A percentile compares a stretch with the other conserved stretches of the same genome.
These are phyloP conservation scores for Reticulascus tulasneorum DNA, from an alignment of 2,329 filamentous ascomycete species.

Conservation along the genomic window DNA sequence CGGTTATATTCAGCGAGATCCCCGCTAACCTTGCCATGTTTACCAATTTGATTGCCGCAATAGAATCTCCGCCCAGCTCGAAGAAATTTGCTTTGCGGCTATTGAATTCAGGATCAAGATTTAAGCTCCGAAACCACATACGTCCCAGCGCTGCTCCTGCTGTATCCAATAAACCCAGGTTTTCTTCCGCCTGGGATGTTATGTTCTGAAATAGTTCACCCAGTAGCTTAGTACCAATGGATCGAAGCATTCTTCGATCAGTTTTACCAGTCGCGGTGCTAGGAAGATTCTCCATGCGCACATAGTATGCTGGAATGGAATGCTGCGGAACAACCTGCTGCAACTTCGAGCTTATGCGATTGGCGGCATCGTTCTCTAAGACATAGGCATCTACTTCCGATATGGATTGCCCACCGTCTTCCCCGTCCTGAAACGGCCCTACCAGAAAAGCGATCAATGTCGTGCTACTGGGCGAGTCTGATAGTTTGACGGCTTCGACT, in stretches of 20 bases:
- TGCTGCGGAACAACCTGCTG: slow-evolving; percentile 1
- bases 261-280: slow-evolving; percentile 7
- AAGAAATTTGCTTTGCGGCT: slow-evolving; percentile 23
- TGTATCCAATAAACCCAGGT: too few species aligned
- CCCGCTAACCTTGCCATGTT: slow-evolving; percentile 5
- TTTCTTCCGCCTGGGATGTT: too few species aligned
- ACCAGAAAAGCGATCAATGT: background rate
- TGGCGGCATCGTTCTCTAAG: background rate
- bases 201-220: slow-evolving; percentile 1
- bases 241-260: slow-evolving; percentile 3
- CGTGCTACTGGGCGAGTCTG: slow-evolving; percentile 1
- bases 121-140: slow-evolving; percentile 4
- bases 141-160: background rate
- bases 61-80: slow-evolving; percentile 19
- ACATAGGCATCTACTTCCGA: background rate
- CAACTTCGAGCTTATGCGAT: background rate
- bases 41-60: slow-evolving; percentile 19
- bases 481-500: slow-evolving; percentile 3
- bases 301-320: slow-evolving; percentile 10
- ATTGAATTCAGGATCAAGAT: background rate
- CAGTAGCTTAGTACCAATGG: slow-evolving; percentile 2
- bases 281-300: slow-evolving; percentile 4
- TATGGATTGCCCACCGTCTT: too few species aligned
- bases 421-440: background rate
- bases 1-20: slow-evolving; percentile 7